A percentile compares a stretch with the other conserved stretches of the same genome.
phyloP scores from a whole-genome alignment of 1,284 basidiomycete species.

The Austropuccinia psidii region DNA sequence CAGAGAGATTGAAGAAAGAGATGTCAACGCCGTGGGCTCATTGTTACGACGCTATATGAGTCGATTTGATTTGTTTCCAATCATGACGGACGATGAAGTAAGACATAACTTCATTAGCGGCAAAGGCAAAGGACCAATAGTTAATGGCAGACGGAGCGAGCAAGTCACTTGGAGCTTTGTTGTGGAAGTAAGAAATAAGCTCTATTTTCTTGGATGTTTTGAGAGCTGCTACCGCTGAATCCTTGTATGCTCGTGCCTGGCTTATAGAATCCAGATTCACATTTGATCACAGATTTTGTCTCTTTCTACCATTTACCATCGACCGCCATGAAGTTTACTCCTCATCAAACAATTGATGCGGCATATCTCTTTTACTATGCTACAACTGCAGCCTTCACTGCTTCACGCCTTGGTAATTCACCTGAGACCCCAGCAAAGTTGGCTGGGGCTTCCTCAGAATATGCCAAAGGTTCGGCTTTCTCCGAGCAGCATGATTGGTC shows the following conservation, averaged over 20 bases:
- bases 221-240: not conserved
- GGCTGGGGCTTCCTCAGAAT: conserved; percentile 50
- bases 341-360: conserved; percentile 56
- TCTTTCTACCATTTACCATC: conserved; percentile 97
- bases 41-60: conserved; percentile 75
- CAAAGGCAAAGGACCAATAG: conserved; percentile 58
- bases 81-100: conserved; percentile 71
- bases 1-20: conserved; percentile 76
- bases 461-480: conserved; percentile 5
- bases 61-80: conserved; percentile 74
- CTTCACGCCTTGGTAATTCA: conserved; percentile 39
- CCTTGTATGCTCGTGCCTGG: not conserved
- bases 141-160: conserved; percentile 56
- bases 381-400: conserved; percentile 47
- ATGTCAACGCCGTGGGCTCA: conserved; percentile 64
- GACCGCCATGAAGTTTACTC: conserved; percentile 62
- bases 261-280: conserved; percentile 65
- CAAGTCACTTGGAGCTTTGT: conserved; percentile 98
- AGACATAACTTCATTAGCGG: conserved; percentile 83
- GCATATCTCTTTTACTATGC: conserved; percentile 93
- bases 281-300: conserved; percentile 85
- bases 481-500: conserved; percentile 35
- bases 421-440: conserved; percentile 2
- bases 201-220: not conserved
- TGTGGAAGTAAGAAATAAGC: conserved; percentile 62